Conservation (phyloP, 257 asterid species). For the Solanum medicagineum region DNA sequence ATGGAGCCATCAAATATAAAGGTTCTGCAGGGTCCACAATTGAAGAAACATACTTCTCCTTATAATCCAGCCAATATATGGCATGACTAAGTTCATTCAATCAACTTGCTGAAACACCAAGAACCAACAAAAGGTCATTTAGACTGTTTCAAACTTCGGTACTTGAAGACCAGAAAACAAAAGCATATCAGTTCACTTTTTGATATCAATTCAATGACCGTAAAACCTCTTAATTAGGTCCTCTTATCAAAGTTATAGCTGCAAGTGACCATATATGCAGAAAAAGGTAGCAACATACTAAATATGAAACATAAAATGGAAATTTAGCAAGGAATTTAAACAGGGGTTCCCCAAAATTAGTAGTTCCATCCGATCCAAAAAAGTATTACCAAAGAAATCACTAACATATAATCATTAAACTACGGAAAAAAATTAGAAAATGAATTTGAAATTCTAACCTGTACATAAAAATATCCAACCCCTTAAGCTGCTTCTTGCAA, state of each 20-base stretch:
- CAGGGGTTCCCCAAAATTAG: neutral
- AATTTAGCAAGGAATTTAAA: neutral
- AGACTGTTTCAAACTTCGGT: neutral
- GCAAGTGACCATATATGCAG: neutral
- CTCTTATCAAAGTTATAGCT: neutral
- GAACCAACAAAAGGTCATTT: neutral
- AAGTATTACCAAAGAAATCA: neutral
- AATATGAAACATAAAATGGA: neutral
- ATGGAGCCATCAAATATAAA: neutral
- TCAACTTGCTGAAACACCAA: neutral
- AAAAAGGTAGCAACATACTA: neutral
- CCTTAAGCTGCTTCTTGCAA: constrained; percentile 72
- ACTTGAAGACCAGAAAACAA: neutral
- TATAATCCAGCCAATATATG: neutral
- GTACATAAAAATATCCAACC: constrained; percentile 87
- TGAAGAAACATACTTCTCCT: neutral
- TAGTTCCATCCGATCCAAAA: neutral
- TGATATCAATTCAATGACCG: neutral
- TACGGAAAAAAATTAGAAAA: neutral
- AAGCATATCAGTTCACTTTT: neutral
- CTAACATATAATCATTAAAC: neutral
- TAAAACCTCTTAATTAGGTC: neutral
- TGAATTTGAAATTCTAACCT: constrained; percentile 27
- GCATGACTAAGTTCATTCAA: neutral
- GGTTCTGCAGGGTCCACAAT: neutral